These are phyloP conservation scores for Pichia exigua DNA, from an alignment of 805 yeast species.

Conservation along the genomic window DNA sequence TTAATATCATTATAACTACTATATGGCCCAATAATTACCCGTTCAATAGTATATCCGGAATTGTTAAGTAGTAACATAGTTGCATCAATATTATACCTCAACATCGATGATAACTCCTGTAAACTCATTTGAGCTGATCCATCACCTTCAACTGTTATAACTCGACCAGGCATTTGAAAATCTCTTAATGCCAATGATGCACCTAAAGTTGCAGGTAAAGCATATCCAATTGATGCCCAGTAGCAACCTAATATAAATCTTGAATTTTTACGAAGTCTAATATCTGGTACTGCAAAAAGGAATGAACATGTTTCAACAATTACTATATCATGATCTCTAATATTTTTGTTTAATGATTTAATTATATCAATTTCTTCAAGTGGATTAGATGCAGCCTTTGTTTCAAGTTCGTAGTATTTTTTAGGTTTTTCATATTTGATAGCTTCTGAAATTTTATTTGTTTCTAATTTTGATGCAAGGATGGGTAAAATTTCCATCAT, in stretches of 20 bases:
- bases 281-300: conserved; percentile 34
- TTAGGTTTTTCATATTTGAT: background rate
- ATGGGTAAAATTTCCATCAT: conserved; percentile 28
- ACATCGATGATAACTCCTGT: conserved; percentile 39
- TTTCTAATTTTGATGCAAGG: conserved; percentile 34
- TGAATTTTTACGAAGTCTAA: conserved; percentile 29
- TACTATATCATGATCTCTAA: conserved; percentile 34
- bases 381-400: conserved; percentile 6
- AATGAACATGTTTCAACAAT: conserved; percentile 43
- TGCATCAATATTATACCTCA: conserved; percentile 35
- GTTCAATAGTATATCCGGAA: conserved; percentile 45
- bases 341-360: conserved; percentile 27
- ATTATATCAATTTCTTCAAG: conserved; percentile 30
- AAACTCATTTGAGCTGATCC: conserved; percentile 50
- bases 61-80: conserved; percentile 39
- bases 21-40: conserved; percentile 42
- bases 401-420: conserved; percentile 4
- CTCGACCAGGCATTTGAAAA: conserved; percentile 30
- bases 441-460: conserved; percentile 7
- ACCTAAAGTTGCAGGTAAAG: conserved; percentile 45
- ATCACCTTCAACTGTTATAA: conserved; percentile 43
- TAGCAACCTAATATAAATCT: conserved; percentile 32
- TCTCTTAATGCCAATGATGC: conserved; percentile 38
- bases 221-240: conserved; percentile 46
- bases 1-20: conserved; percentile 44